phyloP scores from a whole-genome alignment of 352 stramenopile genomes.

The Pythium monospermum region DNA sequence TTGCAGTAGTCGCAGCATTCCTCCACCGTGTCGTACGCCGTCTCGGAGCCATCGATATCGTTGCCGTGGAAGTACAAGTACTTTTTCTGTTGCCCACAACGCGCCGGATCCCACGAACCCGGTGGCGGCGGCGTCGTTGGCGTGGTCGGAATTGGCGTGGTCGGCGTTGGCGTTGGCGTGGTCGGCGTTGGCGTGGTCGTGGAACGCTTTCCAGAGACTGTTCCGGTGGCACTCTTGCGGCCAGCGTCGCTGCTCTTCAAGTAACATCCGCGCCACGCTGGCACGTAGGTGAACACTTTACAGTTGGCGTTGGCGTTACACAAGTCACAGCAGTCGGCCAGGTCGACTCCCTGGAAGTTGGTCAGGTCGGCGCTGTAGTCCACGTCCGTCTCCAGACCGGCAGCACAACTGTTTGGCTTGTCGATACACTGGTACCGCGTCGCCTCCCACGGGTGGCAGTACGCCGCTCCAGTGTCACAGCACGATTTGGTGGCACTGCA shows the following conservation, averaged over 20 bases:
- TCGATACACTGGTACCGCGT: slow-evolving; percentile 9
- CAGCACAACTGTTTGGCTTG: slow-evolving; percentile 2
- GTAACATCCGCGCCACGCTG: slow-evolving; percentile 8
- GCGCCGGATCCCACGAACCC: slow-evolving; percentile 6
- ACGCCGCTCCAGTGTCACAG: slow-evolving; percentile 6
- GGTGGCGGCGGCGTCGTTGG: not conserved
- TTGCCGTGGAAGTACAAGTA: slow-evolving; percentile 17
- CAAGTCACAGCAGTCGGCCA: slow-evolving; percentile 8
- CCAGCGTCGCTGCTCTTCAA: slow-evolving; percentile 10
- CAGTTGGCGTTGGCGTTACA: slow-evolving; percentile 8
- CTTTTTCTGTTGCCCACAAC: slow-evolving; percentile 3
- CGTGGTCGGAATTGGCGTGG: not conserved
- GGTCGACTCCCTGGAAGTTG: slow-evolving; percentile 6
- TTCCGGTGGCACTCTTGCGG: not conserved
- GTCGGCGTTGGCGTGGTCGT: not conserved
- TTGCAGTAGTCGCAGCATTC: slow-evolving; percentile 19
- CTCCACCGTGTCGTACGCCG: slow-evolving; percentile 10
- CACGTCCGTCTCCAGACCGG: slow-evolving; percentile 18
- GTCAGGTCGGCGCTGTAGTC: slow-evolving; percentile 18
- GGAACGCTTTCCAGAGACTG: slow-evolving; percentile 9
- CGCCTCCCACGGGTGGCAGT: slow-evolving; percentile 12
- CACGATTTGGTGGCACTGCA: slow-evolving; percentile 10
- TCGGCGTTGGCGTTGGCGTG: not conserved
- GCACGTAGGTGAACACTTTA: slow-evolving; percentile 8
- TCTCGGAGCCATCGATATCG: slow-evolving; percentile 11